Evolutionary conservation across 2,329 filamentous ascomycete species (phyloP).

Genomic region (Diaporthe velutina): DNA sequence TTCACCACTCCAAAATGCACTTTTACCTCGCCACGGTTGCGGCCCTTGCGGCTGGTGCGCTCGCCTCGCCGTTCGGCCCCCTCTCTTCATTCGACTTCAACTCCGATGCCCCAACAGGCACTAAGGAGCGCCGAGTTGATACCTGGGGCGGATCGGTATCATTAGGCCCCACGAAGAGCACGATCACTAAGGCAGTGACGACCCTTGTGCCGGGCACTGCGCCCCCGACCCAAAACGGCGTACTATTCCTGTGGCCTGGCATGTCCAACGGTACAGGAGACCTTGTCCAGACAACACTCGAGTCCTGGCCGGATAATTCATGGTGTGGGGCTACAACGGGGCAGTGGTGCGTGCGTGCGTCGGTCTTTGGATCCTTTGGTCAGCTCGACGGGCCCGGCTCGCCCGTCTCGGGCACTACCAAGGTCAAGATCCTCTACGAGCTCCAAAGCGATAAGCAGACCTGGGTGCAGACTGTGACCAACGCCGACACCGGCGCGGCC

Average conservation of each 20-base stretch:
- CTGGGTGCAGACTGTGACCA: conserved; percentile 49
- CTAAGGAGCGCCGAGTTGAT: conserved; percentile 9
- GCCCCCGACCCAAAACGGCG: conserved; percentile 52
- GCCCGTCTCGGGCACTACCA: conserved; percentile 26
- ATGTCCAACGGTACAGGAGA: conserved; percentile 60
- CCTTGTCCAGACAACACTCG: conserved; percentile 56
- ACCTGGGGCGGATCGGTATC: conserved; percentile 35
- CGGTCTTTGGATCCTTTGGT: conserved; percentile 55
- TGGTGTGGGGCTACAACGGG: conserved; percentile 55
- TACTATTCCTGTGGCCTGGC: conserved; percentile 58
- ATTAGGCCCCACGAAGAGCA: conserved; percentile 31
- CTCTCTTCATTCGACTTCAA: background rate
- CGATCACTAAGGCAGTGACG: conserved; percentile 54
- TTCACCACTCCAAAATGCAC: conserved; percentile 2
- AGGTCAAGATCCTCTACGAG: conserved; percentile 44
- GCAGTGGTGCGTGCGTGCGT: conserved; percentile 55
- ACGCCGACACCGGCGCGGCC: conserved; percentile 50
- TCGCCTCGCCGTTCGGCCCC: conserved; percentile 4
- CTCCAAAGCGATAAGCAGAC: conserved; percentile 42
- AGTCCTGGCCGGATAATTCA: conserved; percentile 54
- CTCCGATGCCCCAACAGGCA: background rate
- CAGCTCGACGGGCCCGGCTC: conserved; percentile 48
- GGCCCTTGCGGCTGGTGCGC: conserved; percentile 15
- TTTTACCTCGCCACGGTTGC: background rate
- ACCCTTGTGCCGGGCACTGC: conserved; percentile 54